Conservation (phyloP, 176 grass and related monocot genomes). For the Musa acuminata region DNA sequence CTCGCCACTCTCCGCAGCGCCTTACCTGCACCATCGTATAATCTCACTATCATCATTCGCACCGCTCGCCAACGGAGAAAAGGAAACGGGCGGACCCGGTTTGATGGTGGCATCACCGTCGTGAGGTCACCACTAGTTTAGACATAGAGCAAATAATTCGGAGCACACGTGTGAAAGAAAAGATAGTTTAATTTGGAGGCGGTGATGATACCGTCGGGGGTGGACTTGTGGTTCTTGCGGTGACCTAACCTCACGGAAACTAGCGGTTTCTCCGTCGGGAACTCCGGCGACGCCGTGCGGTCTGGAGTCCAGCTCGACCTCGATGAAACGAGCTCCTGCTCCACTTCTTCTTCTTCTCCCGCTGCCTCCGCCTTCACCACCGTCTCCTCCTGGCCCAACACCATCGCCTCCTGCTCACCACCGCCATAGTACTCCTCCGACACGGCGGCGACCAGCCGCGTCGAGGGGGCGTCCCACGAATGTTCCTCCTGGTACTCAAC, state of each 20-base stretch:
- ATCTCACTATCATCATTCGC: neutral
- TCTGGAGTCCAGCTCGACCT: conserved; percentile 34
- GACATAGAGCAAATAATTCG: too few species aligned
- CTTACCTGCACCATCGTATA: conserved; percentile 28
- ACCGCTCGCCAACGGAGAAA: neutral
- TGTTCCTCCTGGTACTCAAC: neutral
- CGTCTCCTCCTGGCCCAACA: neutral
- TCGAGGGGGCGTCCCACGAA: neutral
- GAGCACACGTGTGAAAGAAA: neutral
- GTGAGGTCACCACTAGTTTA: too few species aligned
- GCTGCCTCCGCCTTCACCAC: neutral
- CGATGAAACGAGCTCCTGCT: conserved; percentile 31
- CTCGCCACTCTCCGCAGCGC: conserved; percentile 57
- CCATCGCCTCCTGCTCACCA: too few species aligned
- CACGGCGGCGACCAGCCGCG: too few species aligned
- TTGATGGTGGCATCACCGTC: too few species aligned
- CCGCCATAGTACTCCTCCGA: too few species aligned
- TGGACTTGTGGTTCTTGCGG: conserved; percentile 42
- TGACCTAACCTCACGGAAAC: conserved; percentile 43
- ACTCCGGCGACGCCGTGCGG: conserved; percentile 8
- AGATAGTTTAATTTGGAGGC: neutral
- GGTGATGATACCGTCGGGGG: conserved; percentile 50
- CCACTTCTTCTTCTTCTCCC: neutral
- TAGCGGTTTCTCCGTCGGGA: conserved; percentile 44
- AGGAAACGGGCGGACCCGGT: too few species aligned